phyloP scores from a whole-genome alignment of 768 basidiomycete species.

The Suillus brevipes region DNA sequence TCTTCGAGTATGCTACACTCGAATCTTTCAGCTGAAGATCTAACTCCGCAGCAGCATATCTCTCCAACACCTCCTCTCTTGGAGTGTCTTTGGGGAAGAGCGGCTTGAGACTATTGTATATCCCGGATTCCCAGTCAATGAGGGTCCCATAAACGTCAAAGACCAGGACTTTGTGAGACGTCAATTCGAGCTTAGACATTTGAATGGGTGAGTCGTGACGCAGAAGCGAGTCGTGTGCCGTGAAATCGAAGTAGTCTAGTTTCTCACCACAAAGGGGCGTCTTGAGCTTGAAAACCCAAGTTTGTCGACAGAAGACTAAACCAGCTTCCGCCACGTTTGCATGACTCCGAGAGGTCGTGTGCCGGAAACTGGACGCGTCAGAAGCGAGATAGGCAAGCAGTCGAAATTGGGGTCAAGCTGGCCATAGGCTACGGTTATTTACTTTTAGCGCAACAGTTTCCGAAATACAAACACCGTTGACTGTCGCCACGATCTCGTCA shows the following conservation, averaged over 20 bases:
- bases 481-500: neutral
- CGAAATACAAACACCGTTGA: neutral
- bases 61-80: constrained; percentile 45
- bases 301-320: neutral
- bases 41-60: constrained; percentile 53
- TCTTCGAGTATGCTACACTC: constrained; percentile 56
- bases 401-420: neutral
- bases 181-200: constrained; percentile 14
- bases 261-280: neutral
- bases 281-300: too few species aligned
- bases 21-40: constrained; percentile 61
- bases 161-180: constrained; percentile 44
- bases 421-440: too few species aligned
- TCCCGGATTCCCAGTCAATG: constrained; percentile 73
- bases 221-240: neutral
- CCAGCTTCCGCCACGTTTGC: neutral
- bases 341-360: constrained; percentile 20
- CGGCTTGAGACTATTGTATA: constrained; percentile 49
- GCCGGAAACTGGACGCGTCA: neutral
- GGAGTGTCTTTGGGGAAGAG: constrained; percentile 19
- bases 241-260: neutral
- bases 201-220: neutral
- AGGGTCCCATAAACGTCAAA: constrained; percentile 83
- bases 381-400: neutral
- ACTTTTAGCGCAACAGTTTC: neutral